These are phyloP conservation scores for Aspergillus indologenus DNA, from an alignment of 495 filamentous ascomycete species.

Conservation along the genomic window DNA sequence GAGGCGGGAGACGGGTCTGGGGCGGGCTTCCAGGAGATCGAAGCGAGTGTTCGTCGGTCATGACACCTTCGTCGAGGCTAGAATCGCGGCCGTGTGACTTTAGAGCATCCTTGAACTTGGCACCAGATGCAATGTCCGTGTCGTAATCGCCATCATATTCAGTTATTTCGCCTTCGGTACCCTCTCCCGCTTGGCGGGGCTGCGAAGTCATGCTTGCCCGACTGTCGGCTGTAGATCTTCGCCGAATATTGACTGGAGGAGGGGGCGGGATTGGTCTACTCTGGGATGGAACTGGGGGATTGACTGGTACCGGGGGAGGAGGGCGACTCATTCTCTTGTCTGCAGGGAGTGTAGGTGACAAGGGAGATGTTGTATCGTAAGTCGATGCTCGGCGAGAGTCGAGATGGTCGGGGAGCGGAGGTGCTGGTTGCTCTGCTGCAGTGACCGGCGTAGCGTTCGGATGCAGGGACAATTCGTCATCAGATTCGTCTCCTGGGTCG, in stretches of 20 bases:
- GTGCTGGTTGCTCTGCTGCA: conserved; percentile 28
- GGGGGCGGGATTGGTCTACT: conserved; percentile 75
- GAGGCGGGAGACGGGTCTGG: conserved; percentile 52
- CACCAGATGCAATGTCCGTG: conserved; percentile 90
- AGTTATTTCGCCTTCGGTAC: conserved; percentile 77
- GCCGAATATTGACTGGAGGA: conserved; percentile 57
- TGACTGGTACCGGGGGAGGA: conserved; percentile 50
- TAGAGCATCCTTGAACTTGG: conserved; percentile 85
- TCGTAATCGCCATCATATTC: conserved; percentile 99
- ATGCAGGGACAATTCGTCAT: conserved; percentile 84
- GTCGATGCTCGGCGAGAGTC: conserved; percentile 42
- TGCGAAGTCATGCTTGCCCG: conserved; percentile 34
- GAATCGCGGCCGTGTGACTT: conserved; percentile 77
- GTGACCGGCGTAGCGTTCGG: conserved; percentile 47
- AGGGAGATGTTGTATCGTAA: conserved; percentile 49
- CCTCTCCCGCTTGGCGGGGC: conserved; percentile 49
- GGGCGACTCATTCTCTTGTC: conserved; percentile 51
- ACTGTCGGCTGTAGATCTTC: conserved; percentile 60
- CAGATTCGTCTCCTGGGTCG: conserved; percentile 82
- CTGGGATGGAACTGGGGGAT: conserved; percentile 50
- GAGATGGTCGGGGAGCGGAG: conserved; percentile 47
- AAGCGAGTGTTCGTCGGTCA: conserved; percentile 50
- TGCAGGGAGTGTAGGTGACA: conserved; percentile 40
- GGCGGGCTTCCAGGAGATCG: conserved; percentile 49
- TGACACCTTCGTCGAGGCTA: conserved; percentile 60